phyloP scores from a whole-genome alignment of 2,329 filamentous ascomycete genomes.

The Fusarium hainanense region DNA sequence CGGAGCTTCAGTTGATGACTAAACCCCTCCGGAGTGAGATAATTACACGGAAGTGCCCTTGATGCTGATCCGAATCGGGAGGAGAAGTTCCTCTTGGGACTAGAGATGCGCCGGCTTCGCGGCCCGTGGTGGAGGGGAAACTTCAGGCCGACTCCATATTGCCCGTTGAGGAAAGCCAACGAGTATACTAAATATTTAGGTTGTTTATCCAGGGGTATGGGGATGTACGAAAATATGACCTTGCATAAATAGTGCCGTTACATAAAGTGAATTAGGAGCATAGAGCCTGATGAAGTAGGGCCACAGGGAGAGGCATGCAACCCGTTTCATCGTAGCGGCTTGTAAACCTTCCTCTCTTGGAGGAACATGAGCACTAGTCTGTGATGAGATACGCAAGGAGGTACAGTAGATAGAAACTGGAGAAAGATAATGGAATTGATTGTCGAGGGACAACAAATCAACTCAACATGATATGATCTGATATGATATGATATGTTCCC shows the following conservation, averaged over 20 bases:
- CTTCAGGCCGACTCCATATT: neutral
- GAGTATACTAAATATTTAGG: neutral
- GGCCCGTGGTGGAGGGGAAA: slow-evolving; percentile 31
- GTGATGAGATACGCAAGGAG: neutral
- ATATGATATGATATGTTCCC: neutral
- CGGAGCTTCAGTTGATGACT: neutral
- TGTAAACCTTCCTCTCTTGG: neutral
- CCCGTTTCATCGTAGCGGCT: slow-evolving; percentile 12
- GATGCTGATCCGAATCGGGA: neutral
- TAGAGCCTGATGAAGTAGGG: neutral
- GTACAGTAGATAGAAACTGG: neutral
- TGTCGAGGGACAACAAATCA: neutral
- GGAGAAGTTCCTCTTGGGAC: neutral
- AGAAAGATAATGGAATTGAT: neutral
- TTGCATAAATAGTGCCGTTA: slow-evolving; percentile 17
- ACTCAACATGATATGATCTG: neutral
- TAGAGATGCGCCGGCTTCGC: slow-evolving; percentile 1
- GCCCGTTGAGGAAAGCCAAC: neutral
- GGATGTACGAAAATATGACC: neutral
- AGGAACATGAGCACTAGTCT: neutral
- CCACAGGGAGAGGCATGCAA: slow-evolving; percentile 17
- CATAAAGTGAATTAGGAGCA: slow-evolving; percentile 8
- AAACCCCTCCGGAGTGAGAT: neutral
- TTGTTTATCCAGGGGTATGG: neutral
- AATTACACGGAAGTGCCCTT: neutral